Base-by-base conservation (phyloP, 1,284 basidiomycete genomes). In the Exobasidium cylindrosporum region DNA sequence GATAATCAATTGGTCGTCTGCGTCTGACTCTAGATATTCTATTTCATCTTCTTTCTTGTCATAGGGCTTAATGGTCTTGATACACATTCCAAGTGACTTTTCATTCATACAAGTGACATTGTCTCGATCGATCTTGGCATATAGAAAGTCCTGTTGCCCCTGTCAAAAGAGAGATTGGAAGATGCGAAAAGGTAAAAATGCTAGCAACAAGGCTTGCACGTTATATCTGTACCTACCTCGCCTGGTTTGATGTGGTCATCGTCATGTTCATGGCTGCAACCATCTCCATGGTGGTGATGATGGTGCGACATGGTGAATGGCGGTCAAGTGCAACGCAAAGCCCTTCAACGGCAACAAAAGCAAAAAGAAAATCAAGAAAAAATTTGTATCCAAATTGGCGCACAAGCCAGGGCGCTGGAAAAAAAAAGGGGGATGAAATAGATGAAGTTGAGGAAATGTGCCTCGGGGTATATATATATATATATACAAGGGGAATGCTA, bases 1-100 rank as follows among this genome's bases (percentile, higher is more conserved):
- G 40, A 79, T 62, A 56, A 66, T 55, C 17, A 90, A 82, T 73
- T 92, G 87, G 73, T 90, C 89, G 75, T 92, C 91, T 1, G 85
- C 86, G 75, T 92, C 90, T 73, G 88, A 90, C 68, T 88, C 84
- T 63, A 92, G 83, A 78, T 86, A 89, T 35, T 80, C 58, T 3
- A 57, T 28, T 4, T 68, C 61, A 40, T 69, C 62, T 31, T 52
- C 7, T 21, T 74, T 70, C 23, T 58, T 52, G 35, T 70, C 64
- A 62, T 65, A 79, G 1, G 77, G 56, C 59, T 74, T 76, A 62
- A 79, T 57, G 40, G 73, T 66, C 13, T 17, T 28, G 0, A 61
- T 61, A 0, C 68, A 70, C 17, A 62, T 63, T 10, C 65, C 62
- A 4, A 59, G 44, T 5, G 50, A 40, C n/a, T 54, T 24, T 58